phyloP scores from a whole-genome alignment of 2,329 filamentous ascomycete species.

The Xylaria sp. region DNA sequence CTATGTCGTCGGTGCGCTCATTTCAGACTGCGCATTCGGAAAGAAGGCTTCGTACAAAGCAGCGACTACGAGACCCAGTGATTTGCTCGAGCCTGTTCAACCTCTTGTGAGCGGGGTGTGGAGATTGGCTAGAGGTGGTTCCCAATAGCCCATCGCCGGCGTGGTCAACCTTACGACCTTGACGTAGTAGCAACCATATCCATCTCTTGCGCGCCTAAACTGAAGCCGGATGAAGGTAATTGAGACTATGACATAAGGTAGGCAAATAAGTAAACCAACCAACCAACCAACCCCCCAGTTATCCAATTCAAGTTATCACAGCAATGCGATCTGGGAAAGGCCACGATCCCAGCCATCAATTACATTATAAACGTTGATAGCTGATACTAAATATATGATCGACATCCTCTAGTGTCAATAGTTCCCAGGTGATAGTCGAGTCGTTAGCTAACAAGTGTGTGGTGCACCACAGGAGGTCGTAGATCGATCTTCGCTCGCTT shows the following conservation, averaged over 20 bases:
- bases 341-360: neutral
- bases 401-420: neutral
- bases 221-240: neutral
- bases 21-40: too few species aligned
- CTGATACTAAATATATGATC: neutral
- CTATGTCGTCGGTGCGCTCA: too few species aligned
- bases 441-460: neutral
- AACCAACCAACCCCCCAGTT: too few species aligned
- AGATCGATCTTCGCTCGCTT: slow-evolving; percentile 12
- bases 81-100: neutral
- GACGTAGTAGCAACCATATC: neutral
- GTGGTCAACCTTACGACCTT: neutral
- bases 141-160: neutral
- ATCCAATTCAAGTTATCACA: neutral
- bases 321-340: neutral
- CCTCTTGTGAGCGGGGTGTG: neutral
- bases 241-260: too few species aligned
- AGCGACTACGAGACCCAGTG: neutral
- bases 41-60: neutral
- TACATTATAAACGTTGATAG: neutral
- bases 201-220: neutral
- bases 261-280: neutral
- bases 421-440: neutral
- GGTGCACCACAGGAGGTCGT: neutral
- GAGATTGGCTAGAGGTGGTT: neutral